phyloP scores from a whole-genome alignment of 805 yeast genomes.

The Wickerhamiella vanderwaltii region DNA sequence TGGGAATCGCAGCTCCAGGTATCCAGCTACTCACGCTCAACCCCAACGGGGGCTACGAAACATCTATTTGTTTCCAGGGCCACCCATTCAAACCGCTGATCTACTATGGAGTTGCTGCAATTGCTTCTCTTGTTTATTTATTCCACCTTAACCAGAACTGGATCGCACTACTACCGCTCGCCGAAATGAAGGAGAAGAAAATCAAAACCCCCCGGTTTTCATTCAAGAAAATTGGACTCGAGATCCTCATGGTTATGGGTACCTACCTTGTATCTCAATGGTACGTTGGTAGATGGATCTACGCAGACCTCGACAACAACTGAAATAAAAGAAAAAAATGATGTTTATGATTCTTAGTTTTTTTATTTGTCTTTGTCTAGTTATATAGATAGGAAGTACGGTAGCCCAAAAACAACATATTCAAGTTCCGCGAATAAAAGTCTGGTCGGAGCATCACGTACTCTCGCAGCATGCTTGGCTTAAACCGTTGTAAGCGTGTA shows the following conservation, averaged over 20 bases:
- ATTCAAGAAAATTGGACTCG: background rate
- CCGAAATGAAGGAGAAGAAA: conserved; percentile 9
- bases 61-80: conserved; percentile 25
- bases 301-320: background rate
- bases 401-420: conserved; percentile 17
- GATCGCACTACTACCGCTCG: background rate
- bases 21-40: conserved; percentile 63
- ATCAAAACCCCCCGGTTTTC: background rate
- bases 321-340: too few relatives aligned
- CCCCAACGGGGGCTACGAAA: conserved; percentile 16
- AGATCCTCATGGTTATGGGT: background rate
- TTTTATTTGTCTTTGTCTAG: too few relatives aligned
- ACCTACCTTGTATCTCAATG: conserved; percentile 1
- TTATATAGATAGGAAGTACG: background rate
- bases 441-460: conserved; percentile 19
- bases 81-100: conserved; percentile 25
- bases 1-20: conserved; percentile 80
- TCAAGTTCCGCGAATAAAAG: conserved; percentile 13
- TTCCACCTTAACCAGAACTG: background rate
- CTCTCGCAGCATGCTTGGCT: conserved; percentile 31
- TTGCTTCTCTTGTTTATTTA: conserved; percentile 5
- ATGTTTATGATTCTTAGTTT: too few relatives aligned
- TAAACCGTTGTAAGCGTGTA: conserved; percentile 59
- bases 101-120: conserved; percentile 18
- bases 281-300: conserved; percentile 5